Percentiles rank a stretch among this genome's conserved stretches.
Evolutionary conservation across 2,329 filamentous ascomycete genomes (phyloP).

Genomic region (Aspergillus sp.): DNA sequence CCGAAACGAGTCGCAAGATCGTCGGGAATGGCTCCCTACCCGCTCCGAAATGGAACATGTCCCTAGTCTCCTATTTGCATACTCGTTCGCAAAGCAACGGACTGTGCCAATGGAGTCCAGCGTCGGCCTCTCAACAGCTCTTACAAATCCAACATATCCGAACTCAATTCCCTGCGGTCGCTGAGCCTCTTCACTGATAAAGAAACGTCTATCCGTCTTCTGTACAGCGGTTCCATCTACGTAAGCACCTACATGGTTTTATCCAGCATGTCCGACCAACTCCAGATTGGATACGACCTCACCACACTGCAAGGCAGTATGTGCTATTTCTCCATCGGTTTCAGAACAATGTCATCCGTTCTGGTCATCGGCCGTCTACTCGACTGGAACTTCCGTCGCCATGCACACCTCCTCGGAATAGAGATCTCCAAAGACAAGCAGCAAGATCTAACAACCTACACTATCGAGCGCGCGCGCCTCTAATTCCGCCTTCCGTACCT

Average conservation of each 20-base stretch:
- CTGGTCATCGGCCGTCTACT: constrained; percentile 41
- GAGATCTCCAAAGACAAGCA: constrained; percentile 34
- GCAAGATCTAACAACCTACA: constrained; percentile 33
- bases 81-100: constrained; percentile 13
- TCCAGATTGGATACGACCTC: constrained; percentile 38
- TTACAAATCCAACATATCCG: not conserved
- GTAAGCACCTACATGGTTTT: constrained; percentile 45
- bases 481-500: constrained; percentile 38
- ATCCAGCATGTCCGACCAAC: constrained; percentile 39
- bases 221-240: constrained; percentile 20
- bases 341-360: constrained; percentile 40
- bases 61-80: constrained; percentile 17
- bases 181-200: not conserved
- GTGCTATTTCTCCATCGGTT: constrained; percentile 44
- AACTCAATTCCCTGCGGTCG: not conserved
- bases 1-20: constrained; percentile 47
- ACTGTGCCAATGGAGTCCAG: not conserved
- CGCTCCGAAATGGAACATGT: constrained; percentile 25
- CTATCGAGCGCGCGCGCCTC: constrained; percentile 45
- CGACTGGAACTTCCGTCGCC: constrained; percentile 45
- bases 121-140: not conserved
- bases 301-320: constrained; percentile 43
- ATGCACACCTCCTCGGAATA: constrained; percentile 32
- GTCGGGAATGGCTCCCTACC: constrained; percentile 38
- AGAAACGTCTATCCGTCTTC: constrained; percentile 28